These are phyloP conservation scores for Ophiostoma novo-ulmi DNA, from an alignment of 2,329 filamentous ascomycete species.

Conservation along the genomic window DNA sequence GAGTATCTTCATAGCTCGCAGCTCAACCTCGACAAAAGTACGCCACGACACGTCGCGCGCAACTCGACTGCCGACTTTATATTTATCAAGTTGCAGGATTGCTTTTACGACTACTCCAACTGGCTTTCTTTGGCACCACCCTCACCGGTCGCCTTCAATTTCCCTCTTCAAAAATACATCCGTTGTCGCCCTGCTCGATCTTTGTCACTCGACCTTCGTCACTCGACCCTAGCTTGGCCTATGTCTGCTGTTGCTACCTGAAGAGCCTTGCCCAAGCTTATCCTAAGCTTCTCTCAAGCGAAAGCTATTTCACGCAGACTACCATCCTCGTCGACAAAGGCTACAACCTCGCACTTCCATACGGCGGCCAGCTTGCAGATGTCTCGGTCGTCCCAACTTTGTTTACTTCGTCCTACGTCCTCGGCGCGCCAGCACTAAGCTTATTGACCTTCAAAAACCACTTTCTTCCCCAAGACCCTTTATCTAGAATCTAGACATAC, in stretches of 20 bases:
- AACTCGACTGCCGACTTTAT: neutral
- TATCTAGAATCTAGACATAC: neutral
- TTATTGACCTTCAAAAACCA: neutral
- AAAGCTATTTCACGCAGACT: neutral
- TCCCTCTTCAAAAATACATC: neutral
- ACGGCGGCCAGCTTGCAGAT: constrained; percentile 23
- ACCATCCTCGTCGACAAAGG: neutral
- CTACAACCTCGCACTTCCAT: neutral
- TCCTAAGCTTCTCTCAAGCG: neutral
- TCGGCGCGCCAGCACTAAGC: constrained; percentile 21
- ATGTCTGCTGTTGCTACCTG: neutral
- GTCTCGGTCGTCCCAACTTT: constrained; percentile 25
- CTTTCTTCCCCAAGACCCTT: neutral
- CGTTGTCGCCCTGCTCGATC: neutral
- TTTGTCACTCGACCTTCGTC: neutral
- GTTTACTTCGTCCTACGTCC: constrained; percentile 16
- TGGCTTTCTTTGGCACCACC: neutral
- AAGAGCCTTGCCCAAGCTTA: neutral
- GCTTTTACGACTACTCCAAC: neutral
- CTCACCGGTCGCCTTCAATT: neutral
- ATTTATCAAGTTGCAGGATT: neutral
- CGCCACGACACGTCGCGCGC: constrained; percentile 1
- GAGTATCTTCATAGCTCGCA: neutral
- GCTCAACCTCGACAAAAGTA: constrained; percentile 4
- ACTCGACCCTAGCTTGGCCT: neutral